A percentile compares a stretch with the other conserved stretches of the same genome.
Evolutionary conservation across 2,329 filamentous ascomycete genomes (phyloP).

Genomic region (Sporothrix luriei): DNA sequence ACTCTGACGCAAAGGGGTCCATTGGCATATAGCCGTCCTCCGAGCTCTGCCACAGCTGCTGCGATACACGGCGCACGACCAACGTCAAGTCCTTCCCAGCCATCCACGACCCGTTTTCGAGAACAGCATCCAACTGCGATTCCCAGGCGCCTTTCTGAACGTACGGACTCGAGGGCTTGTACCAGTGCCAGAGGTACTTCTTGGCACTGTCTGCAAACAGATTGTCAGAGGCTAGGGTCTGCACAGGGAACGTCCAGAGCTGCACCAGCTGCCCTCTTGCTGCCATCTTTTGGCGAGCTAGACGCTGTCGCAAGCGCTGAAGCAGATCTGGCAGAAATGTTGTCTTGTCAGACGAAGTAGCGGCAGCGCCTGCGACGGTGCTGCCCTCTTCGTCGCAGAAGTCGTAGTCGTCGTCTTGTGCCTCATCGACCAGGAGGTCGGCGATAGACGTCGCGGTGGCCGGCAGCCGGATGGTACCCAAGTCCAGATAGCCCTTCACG

Average conservation of each 20-base stretch:
- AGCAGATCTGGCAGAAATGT: neutral
- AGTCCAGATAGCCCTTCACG: neutral
- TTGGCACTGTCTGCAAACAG: neutral
- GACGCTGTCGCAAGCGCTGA: neutral
- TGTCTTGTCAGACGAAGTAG: neutral
- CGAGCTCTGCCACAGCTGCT: neutral
- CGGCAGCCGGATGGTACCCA: neutral
- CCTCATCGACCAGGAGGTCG: neutral
- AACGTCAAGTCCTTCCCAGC: neutral
- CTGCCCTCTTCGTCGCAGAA: neutral
- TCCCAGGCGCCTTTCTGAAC: neutral
- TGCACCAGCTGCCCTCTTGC: neutral
- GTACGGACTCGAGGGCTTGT: slow-evolving; percentile 6
- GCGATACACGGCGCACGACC: neutral
- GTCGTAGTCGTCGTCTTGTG: neutral
- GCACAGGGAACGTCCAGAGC: neutral
- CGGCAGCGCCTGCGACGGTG: neutral
- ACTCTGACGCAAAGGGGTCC: neutral
- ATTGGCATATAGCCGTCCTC: neutral
- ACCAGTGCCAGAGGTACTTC: neutral
- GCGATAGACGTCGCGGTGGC: neutral
- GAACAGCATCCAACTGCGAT: neutral
- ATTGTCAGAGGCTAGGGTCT: neutral
- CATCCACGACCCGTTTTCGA: slow-evolving; percentile 11
- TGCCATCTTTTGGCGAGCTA: neutral